Conservation (phyloP, 2,329 filamentous ascomycete genomes). For the Stachybotrys elegans region DNA sequence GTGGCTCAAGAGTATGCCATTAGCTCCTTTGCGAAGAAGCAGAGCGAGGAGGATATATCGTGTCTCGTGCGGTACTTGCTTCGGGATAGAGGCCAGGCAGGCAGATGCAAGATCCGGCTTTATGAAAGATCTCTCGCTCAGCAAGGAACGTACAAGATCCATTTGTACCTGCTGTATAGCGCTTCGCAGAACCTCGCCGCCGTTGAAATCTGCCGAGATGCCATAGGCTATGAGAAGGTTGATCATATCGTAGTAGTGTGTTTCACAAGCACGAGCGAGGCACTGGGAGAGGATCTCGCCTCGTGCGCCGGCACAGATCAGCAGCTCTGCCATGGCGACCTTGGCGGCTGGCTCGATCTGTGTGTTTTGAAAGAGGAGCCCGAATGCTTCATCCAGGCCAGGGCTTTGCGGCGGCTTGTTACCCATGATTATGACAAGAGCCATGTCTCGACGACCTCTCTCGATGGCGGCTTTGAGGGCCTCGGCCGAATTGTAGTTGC, state of each 20-base stretch:
- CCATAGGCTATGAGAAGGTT: constrained; percentile 47
- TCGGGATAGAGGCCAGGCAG: constrained; percentile 44
- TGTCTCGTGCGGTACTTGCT: constrained; percentile 38
- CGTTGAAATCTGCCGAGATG: constrained; percentile 49
- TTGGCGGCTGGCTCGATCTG: constrained; percentile 44
- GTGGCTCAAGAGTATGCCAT: constrained; percentile 40
- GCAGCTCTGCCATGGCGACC: constrained; percentile 46
- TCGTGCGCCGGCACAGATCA: constrained; percentile 53
- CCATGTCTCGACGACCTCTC: constrained; percentile 47
- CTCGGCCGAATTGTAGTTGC: constrained; percentile 45
- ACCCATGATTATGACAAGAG: constrained; percentile 49
- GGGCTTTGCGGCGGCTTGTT: constrained; percentile 43
- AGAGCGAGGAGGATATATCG: constrained; percentile 38
- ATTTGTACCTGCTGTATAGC: constrained; percentile 40
- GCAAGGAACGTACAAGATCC: constrained; percentile 40
- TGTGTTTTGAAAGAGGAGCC: constrained; percentile 37
- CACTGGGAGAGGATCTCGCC: constrained; percentile 45
- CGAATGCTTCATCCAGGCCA: constrained; percentile 46
- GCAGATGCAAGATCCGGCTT: constrained; percentile 42
- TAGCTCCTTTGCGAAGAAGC: constrained; percentile 46
- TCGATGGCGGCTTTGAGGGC: constrained; percentile 46
- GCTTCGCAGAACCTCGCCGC: constrained; percentile 42
- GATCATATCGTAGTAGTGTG: constrained; percentile 50
- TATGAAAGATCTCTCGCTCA: constrained; percentile 38
- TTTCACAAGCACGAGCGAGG: constrained; percentile 42